Conservation (phyloP, 768 basidiomycete genomes). For the Podaxis sp. region DNA sequence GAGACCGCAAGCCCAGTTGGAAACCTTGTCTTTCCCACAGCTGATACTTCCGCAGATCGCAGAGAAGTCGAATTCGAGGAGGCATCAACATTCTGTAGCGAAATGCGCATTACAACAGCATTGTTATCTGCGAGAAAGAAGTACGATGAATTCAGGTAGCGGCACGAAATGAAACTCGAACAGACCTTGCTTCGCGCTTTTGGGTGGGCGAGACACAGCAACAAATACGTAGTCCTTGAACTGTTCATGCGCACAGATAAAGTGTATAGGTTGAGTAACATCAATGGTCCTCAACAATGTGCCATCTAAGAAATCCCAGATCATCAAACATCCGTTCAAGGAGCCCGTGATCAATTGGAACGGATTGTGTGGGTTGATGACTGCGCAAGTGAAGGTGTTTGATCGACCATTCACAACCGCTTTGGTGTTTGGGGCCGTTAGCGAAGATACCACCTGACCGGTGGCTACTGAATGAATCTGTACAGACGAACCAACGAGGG, state of each 20-base stretch:
- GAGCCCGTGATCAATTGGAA: conserved; percentile 89
- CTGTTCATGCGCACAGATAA: conserved; percentile 65
- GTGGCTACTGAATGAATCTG: conserved; percentile 81
- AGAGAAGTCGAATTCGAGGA: conserved; percentile 31
- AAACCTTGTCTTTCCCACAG: conserved; percentile 64
- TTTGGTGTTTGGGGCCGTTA: conserved; percentile 47
- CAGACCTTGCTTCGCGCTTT: conserved; percentile 29
- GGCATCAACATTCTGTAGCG: conserved; percentile 36
- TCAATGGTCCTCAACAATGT: conserved; percentile 70
- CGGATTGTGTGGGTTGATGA: conserved; percentile 79
- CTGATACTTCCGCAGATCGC: conserved; percentile 44
- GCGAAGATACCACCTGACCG: conserved; percentile 76
- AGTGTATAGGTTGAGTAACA: conserved; percentile 63
- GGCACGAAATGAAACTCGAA: conserved; percentile 16
- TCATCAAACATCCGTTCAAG: conserved; percentile 73
- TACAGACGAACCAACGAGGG: conserved; percentile 73
- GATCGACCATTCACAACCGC: conserved; percentile 31
- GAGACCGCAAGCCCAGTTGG: conserved; percentile 69
- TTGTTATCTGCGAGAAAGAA: conserved; percentile 39
- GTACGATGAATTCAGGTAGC: conserved; percentile 9
- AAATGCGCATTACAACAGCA: conserved; percentile 58
- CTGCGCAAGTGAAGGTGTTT: conserved; percentile 64
- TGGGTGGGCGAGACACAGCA: conserved; percentile 48
- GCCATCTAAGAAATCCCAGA: conserved; percentile 95
- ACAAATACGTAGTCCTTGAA: conserved; percentile 71